A percentile compares a stretch with the other conserved stretches of the same genome.
phyloP scores from a whole-genome alignment of 805 yeast species.

The Torulaspora maleeae region DNA sequence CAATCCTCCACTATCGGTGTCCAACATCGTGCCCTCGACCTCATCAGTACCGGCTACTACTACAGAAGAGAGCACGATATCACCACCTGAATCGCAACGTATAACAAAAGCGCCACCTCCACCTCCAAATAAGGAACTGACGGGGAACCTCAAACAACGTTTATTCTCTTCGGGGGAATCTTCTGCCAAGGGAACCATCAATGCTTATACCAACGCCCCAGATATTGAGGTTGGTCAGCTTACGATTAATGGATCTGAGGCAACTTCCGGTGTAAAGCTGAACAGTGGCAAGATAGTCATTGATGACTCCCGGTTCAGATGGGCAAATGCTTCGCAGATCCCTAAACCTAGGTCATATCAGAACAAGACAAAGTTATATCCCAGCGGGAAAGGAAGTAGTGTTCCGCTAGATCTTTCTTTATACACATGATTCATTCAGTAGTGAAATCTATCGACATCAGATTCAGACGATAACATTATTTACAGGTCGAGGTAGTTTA shows the following conservation, averaged over 20 bases:
- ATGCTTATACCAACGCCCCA: constrained; percentile 23
- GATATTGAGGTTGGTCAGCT: constrained; percentile 24
- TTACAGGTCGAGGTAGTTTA: background rate
- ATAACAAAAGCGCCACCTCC: constrained; percentile 18
- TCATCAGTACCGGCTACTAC: constrained; percentile 16
- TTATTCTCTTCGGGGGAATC: constrained; percentile 30
- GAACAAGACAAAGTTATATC: constrained; percentile 72
- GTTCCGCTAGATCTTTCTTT: constrained; percentile 69
- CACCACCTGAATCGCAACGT: constrained; percentile 5
- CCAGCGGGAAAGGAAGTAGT: constrained; percentile 92
- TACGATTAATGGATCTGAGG: constrained; percentile 27
- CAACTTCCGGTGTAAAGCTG: constrained; percentile 27
- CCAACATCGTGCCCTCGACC: constrained; percentile 17
- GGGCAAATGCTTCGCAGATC: constrained; percentile 59
- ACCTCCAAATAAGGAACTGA: constrained; percentile 12
- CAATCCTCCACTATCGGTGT: background rate
- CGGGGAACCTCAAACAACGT: constrained; percentile 26
- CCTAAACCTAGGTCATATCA: constrained; percentile 86
- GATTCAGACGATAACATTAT: constrained; percentile 1
- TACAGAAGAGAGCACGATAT: background rate
- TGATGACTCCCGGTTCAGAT: constrained; percentile 67
- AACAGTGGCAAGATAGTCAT: constrained; percentile 41
- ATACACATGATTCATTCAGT: constrained; percentile 19
- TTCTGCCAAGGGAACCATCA: constrained; percentile 29
- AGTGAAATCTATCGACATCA: background rate